phyloP scores from a whole-genome alignment of 176 grass and related monocot genomes.

The Alopecurus myosuroides region DNA sequence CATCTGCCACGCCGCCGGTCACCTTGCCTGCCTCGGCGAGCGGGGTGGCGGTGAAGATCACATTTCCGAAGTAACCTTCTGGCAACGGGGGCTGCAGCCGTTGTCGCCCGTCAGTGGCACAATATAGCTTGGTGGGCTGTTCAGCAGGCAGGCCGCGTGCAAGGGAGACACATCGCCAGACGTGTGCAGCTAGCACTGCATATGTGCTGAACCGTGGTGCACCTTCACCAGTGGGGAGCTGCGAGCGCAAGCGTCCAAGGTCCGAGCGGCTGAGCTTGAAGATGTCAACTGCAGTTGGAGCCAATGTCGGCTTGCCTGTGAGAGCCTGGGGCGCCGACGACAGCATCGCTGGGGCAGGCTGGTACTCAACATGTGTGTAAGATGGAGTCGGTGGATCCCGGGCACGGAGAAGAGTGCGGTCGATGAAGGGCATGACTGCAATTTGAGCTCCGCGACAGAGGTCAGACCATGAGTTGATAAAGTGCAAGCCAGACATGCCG shows the following conservation, averaged over 20 bases:
- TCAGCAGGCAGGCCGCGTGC: slow-evolving; percentile 59
- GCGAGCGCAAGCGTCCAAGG: slow-evolving; percentile 34
- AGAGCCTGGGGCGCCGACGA: slow-evolving; percentile 10
- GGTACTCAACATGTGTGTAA: slow-evolving; percentile 81
- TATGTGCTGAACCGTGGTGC: slow-evolving; percentile 44
- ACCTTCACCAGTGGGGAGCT: slow-evolving; percentile 23
- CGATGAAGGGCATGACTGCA: slow-evolving; percentile 51
- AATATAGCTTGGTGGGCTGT: slow-evolving; percentile 76
- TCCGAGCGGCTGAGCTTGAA: slow-evolving; percentile 65
- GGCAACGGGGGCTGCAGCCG: slow-evolving; percentile 66
- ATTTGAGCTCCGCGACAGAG: slow-evolving; percentile 54
- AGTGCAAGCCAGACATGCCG: slow-evolving; percentile 76
- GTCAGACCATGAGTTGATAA: slow-evolving; percentile 95
- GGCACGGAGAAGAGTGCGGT: slow-evolving; percentile 64
- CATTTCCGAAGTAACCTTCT: slow-evolving; percentile 87
- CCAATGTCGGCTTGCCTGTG: slow-evolving; percentile 9
- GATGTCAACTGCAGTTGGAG: slow-evolving; percentile 60
- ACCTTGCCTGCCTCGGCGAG: slow-evolving; percentile 60
- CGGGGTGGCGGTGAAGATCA: slow-evolving; percentile 85
- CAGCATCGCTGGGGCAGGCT: slow-evolving; percentile 61
- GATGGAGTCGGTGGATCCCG: slow-evolving; percentile 58
- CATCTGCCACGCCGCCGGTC: slow-evolving; percentile 15
- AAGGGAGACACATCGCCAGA: slow-evolving; percentile 76
- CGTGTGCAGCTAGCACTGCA: slow-evolving; percentile 63
- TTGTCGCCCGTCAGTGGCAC: slow-evolving; percentile 64